Base-by-base conservation (phyloP, 2,329 filamentous ascomycete genomes). In the Pseudocercospora macadamiae region DNA sequence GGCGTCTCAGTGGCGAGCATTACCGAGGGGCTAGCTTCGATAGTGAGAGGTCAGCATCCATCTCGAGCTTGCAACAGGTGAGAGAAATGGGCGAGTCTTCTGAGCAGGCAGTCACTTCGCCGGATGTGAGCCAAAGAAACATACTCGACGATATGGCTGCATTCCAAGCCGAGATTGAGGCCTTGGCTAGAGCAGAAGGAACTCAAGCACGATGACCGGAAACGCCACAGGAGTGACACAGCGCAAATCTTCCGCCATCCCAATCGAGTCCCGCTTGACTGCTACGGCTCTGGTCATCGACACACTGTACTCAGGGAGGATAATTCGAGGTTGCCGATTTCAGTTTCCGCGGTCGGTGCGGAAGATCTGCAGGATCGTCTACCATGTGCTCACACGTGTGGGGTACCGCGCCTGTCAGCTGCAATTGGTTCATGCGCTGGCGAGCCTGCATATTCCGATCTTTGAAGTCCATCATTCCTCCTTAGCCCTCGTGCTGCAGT, bases 101-200 rank as follows among this genome's bases (percentile, higher is more conserved):
- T 3, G 60, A 62, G 37, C 57, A 64, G 14, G 42, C 57, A 4
- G 49, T 60, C 26, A 10, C 37, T 6, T 55, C 55, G 25, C 9
- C 58, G 4, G 55, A 61, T 34, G 21, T 47, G 18, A 48, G 59
- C 39, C 54, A n/a, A n/a, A n/a, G 60, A 23, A 65, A 72, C 54
- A 65, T 72, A 4, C 55, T 73, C 34, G 70, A 68, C 10, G 70
- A 73, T 51, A 66, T 73, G 64, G 51, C 62, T 9, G 68, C 70
- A 12, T 68, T 72, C 51, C 68, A 71, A 57, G 68, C 64, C 2
- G 70, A 72, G 57, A 68, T 72, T 28, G 70, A 72, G 32, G 70
- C 68, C 7, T 51, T 72, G 32, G n/a, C n/a, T n/a, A 64, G 67
- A 36, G 47, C 53, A 10, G 49, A 56, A 54, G 55, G 30, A 5